These are phyloP conservation scores for Silene conica DNA, from an alignment of 148 eudicot species.

Conservation along the genomic window DNA sequence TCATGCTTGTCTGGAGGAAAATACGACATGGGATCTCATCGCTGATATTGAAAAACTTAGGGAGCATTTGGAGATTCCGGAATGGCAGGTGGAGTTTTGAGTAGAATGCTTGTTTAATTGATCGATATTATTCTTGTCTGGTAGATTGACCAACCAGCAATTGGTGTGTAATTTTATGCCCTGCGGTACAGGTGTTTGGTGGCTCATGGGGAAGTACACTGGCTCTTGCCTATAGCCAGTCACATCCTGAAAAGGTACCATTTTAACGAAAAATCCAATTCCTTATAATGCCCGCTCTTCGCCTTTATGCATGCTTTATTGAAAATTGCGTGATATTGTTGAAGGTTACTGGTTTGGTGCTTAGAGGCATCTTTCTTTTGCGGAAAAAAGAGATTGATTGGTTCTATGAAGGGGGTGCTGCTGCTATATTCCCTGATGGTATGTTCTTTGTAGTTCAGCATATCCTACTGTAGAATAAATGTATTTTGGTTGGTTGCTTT, in stretches of 20 bases:
- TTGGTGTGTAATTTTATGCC: conserved; percentile 10
- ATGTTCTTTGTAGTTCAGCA: conserved; percentile 21
- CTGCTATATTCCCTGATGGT: conserved; percentile 96
- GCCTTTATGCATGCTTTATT: neutral
- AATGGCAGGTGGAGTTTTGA: conserved; percentile 72
- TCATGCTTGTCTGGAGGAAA: conserved; percentile 82
- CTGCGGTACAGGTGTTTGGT: conserved; percentile 73
- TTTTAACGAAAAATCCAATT: neutral
- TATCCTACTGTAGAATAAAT: neutral
- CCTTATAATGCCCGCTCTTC: conserved; percentile 4
- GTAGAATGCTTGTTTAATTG: conserved; percentile 2
- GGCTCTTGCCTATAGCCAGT: conserved; percentile 90
- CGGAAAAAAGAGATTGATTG: conserved; percentile 97
- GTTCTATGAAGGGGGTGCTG: conserved; percentile 99
- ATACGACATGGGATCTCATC: conserved; percentile 98
- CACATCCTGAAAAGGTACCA: conserved; percentile 78
- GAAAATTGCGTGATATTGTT: conserved; percentile 13
- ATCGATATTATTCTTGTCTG: neutral
- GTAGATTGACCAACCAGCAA: neutral
- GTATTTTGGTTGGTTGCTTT: neutral
- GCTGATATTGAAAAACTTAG: conserved; percentile 83
- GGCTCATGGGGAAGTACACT: conserved; percentile 99
- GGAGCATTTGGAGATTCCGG: conserved; percentile 76
- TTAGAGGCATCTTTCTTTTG: conserved; percentile 91
- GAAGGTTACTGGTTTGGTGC: conserved; percentile 89